Evolutionary conservation across 306 rosid genomes (phyloP), one percentile per base, ranked within the genome.

Genomic region (Vigna radiata): DNA sequence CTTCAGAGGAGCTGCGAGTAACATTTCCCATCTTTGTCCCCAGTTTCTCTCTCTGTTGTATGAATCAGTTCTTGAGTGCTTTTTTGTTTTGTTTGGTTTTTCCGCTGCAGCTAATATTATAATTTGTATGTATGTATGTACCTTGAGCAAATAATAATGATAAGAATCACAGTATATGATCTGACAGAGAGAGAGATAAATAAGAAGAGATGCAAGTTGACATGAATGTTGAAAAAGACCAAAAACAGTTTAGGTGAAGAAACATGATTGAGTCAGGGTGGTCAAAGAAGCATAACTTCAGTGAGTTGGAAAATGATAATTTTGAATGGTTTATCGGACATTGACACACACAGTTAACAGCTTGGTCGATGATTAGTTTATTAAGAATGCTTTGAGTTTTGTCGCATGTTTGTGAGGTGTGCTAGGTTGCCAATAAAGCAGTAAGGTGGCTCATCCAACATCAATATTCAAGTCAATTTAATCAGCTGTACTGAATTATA

Each of bases 261-360:
- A 58, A 66, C 64, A 85, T 75, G 76, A 75, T 69, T 60, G 80
- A 74, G 72, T 75, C 13, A 37, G 10, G 2, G 31, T 76, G 75
- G 88, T 85, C 88, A 85, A 82, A 82, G 82, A 82, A 85, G 27
- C 72, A 49, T 55, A 44, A 53, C 72, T 39, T 74, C 31, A 46
- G 59, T 46, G 56, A 8, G 33, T 50, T 76, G 85, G 83, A 56
- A 79, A 72, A 75, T 71, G 1, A 29, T 65, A 44, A 1, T 65
- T 72, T 67, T 67, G 75, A 67, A 78, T 48, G 21, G 63, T 37
- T 15, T 10, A 37, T 25, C 9, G 33, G 77, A 73, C 70, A 83
- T 49, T 6, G 77, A 54, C 29, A 19, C 55, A 37, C 48, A 61
- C 53, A 75, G 64, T 56, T 23, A 83, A 80, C 72, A 79, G 62